Evolutionary conservation across 2,329 filamentous ascomycete species (phyloP), one percentile per base, ranked within the genome.

Genomic region (Calonectria multiphialidica): DNA sequence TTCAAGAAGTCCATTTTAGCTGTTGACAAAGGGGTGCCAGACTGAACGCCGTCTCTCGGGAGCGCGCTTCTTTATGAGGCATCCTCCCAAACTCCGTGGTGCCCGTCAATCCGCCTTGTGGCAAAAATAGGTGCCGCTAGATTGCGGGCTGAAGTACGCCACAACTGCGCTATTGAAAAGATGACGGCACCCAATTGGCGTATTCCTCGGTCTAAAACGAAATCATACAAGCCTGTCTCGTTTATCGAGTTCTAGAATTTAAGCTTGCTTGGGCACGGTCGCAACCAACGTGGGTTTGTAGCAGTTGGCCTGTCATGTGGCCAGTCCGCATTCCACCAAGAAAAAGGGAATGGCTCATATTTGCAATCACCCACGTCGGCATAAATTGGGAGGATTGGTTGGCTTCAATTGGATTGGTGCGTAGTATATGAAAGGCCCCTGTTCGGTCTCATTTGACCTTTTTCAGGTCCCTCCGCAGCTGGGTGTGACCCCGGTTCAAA

Each of bases 1-100:
- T 70, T 70, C 37, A 70, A 44, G 23, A 70, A 61, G 16, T 70
- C 42, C 68, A 66, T 70, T 21, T 30, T 33, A 40, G 18, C 28
- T n/a, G 53, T 10, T 16, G 53, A 28, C 15, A 10, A 12, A 40
- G 18, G 10, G 25, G 21, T 21, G 8, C 21, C 44, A 47, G 8
- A 4, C 44, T 10, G n/a, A 5, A 47, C 44, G 44, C 44, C 44
- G 3, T 25, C 21, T 16, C 1, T 12, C 8, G 21, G 53, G 53
- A 40, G n/a, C 53, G 7, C 53, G 4, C 23, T 21, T 2, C 21
- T 10, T 59, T 59, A 40, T 40, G 9, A 40, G 30, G 40, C 33
- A 59, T 15, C 35, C 5, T 16, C 35, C 5, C 21, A 21, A 12
- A 37, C 35, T 15, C 13, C 35, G 12, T 23, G 35, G 33, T 33